Evolutionary conservation across 495 filamentous ascomycete genomes (phyloP).

Genomic region (Evansstolkia leycettana): DNA sequence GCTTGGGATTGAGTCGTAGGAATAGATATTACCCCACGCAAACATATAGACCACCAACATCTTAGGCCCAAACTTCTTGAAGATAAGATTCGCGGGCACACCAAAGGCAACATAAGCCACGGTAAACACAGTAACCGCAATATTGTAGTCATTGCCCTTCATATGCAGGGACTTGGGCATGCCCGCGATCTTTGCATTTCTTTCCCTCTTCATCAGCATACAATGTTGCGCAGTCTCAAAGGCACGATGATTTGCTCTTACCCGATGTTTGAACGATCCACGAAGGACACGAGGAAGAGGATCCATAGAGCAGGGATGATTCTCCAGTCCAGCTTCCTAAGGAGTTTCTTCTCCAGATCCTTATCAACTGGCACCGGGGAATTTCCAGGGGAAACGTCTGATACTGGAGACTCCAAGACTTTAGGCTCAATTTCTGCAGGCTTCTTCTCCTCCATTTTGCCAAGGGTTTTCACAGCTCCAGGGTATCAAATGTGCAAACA

Average conservation of each 20-base stretch:
- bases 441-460: constrained; percentile 1
- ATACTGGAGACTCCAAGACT: background rate
- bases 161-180: constrained; percentile 36
- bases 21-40: constrained; percentile 26
- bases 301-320: constrained; percentile 22
- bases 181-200: constrained; percentile 44
- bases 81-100: constrained; percentile 46
- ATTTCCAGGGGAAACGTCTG: background rate
- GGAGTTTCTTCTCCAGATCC: constrained; percentile 33
- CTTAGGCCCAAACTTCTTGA: constrained; percentile 50
- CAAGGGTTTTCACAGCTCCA: background rate
- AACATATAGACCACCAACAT: constrained; percentile 34
- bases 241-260: constrained; percentile 8
- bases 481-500: background rate
- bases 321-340: constrained; percentile 23
- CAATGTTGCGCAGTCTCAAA: background rate
- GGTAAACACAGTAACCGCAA: constrained; percentile 45
- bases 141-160: constrained; percentile 35
- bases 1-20: too few species aligned
- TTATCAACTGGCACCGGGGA: constrained; percentile 18
- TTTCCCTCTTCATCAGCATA: constrained; percentile 1
- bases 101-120: constrained; percentile 47
- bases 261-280: constrained; percentile 40
- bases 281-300: constrained; percentile 28
- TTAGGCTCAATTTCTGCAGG: constrained; percentile 1